Base-by-base conservation (phyloP, 2,329 filamentous ascomycete species). In the Colletotrichum orbiculare region DNA sequence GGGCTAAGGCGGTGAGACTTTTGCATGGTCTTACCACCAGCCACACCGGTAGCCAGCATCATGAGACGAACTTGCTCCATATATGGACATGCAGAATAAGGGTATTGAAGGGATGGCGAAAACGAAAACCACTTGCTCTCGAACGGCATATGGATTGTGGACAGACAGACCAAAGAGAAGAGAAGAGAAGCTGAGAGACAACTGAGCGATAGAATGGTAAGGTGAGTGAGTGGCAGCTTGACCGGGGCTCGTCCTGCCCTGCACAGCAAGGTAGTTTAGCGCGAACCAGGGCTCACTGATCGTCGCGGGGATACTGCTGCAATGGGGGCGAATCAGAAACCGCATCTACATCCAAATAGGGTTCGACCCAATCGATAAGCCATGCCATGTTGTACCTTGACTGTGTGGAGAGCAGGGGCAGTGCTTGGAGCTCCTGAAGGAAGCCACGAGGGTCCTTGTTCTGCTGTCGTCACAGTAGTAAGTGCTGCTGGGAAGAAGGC, bases 291-390 rank as follows among this genome's bases (percentile, higher is more conserved):
- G 57, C 47, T 52, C 45, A 33, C 49, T 50, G 66, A 67, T 67
- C 62, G 54, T 50, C 66, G 45, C 66, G 56, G 61, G 66, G 66
- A 67, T 67, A 33, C 54, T 53, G 62, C 43, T 56, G 57, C 42
- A 50, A 9, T 15, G 39, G 53, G 60, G 45, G 57, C 66, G 66
- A 67, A 67, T 67, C 54, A 58, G 54, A 62, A 48, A 38, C 63
- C 53, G 15, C 34, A n/a, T 46, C 42, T 15, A 34, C 45, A 56
- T 53, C 65, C 46, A 49, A 59, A 64, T 52, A 49, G 62, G 56
- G 47, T 17, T 49, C 8, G 35, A 17, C 17, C 58, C 66, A 68
- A 67, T 67, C 42, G 63, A 66, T 66, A 63, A 53, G 57, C 13
- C 12, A 34, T 60, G 17, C 38, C 37, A 48, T 11, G 25, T 45